Percentiles rank a stretch among this genome's conserved stretches.
Evolutionary conservation across 2,329 filamentous ascomycete genomes (phyloP).

Genomic region (Diplodia sapinea): DNA sequence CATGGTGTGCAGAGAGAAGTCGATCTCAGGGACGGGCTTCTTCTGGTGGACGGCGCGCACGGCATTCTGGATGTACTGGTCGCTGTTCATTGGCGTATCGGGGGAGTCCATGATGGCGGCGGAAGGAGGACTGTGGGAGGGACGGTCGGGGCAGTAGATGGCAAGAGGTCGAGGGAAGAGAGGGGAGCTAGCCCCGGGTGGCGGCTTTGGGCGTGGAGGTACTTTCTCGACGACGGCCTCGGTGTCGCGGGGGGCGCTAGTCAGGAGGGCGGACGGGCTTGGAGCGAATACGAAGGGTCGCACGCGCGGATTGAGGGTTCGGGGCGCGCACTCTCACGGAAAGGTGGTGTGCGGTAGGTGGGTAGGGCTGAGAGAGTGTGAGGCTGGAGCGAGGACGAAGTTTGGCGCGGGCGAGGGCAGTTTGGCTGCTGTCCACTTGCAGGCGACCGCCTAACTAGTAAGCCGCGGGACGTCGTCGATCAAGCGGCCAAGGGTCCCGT

Average conservation of each 20-base stretch:
- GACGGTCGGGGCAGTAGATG: constrained; percentile 9
- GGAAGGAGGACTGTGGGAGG: not conserved
- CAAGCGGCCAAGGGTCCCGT: constrained; percentile 27
- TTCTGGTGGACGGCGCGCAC: constrained; percentile 92
- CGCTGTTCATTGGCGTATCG: constrained; percentile 44
- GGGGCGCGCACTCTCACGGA: constrained; percentile 9
- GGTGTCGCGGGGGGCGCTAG: constrained; percentile 1
- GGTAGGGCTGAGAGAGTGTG: constrained; percentile 17
- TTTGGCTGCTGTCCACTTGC: constrained; percentile 4
- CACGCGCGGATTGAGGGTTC: constrained; percentile 8
- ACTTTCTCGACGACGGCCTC: constrained; percentile 8
- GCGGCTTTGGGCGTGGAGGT: constrained; percentile 14
- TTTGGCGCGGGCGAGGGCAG: not conserved
- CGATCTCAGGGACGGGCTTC: constrained; percentile 95
- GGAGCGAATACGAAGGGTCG: constrained; percentile 20
- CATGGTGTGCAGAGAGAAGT: constrained; percentile 98
- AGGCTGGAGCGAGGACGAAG: constrained; percentile 6
- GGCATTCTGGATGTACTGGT: constrained; percentile 75
- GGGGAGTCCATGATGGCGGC: constrained; percentile 43
- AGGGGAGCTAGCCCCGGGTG: constrained; percentile 23
- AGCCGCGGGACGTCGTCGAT: constrained; percentile 31
- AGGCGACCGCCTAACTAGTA: constrained; percentile 26
- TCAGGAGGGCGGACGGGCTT: not conserved
- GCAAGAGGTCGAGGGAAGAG: constrained; percentile 17
- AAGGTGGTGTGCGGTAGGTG: not conserved